Evolutionary conservation across 2,329 filamentous ascomycete species (phyloP).

Genomic region (Dryadomyces quercivorus): DNA sequence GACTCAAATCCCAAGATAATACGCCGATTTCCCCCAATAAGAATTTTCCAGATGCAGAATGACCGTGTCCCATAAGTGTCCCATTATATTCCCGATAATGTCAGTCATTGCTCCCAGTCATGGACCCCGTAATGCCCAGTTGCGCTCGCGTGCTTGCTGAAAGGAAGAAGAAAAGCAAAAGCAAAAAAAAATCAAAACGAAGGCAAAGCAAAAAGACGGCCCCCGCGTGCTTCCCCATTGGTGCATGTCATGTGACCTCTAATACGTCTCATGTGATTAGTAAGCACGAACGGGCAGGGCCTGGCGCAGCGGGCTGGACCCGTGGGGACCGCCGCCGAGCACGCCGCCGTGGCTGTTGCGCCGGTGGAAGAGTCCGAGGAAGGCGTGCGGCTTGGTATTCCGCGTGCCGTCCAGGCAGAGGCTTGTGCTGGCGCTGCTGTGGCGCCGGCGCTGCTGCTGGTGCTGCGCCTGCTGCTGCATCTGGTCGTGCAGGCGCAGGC

Average conservation of each 20-base stretch:
- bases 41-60: neutral
- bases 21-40: neutral
- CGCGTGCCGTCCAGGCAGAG: neutral
- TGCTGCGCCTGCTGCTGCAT: neutral
- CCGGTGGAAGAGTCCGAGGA: neutral
- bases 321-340: neutral
- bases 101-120: neutral
- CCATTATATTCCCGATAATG: neutral
- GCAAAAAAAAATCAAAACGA: neutral
- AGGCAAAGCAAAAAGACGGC: neutral
- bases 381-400: neutral
- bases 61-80: neutral
- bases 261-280: slow-evolving; percentile 2
- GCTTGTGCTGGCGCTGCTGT: neutral
- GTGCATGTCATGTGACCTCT: neutral
- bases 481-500: neutral
- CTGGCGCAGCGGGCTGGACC: slow-evolving; percentile 14
- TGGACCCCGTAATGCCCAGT: too few species aligned
- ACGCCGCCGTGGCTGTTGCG: neutral
- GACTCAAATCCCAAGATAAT: neutral
- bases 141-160: neutral
- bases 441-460: neutral
- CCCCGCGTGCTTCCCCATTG: too few species aligned
- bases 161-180: neutral
- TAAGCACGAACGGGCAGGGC: slow-evolving; percentile 13